Evolutionary conservation across 2,329 filamentous ascomycete genomes (phyloP), one percentile per base, ranked within the genome.

Genomic region (Arthrobotrys entomopaga): DNA sequence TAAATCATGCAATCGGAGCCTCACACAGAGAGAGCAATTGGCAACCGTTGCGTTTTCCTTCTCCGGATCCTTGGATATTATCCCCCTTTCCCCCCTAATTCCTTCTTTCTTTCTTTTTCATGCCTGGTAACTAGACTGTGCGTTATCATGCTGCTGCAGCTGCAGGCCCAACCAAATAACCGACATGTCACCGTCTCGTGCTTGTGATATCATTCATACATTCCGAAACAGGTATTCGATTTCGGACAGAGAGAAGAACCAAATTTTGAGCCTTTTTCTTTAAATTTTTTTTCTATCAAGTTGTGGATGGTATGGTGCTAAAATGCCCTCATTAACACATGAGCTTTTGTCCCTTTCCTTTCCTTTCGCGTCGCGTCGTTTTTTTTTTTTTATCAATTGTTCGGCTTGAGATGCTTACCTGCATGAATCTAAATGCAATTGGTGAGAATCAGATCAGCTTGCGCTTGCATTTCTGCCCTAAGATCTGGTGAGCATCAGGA

Each of bases 181-280:
- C 70, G 63, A 74, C 70, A 74, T 67, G 70, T 74, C 70, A 74
- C 63, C 63, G 70, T 74, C 63, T 74, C 70, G 24, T 74, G 70
- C 70, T 74, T 74, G 70, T 74, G 70, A 74, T 67, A 66, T 65
- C 49, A 72, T 72, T 42, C 29, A 40, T 48, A 40, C 24, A 50
- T 61, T 43, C 43, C 58, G 43, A 48, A 38, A 50, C 7, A 53
- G 20, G 20, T 46, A 46, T n/a, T 34, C 8, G 6, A 46, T 5
- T 1, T 46, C 42, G 15, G 42, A 46, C n/a, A n/a, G n/a, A n/a
- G n/a, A n/a, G n/a, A n/a, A n/a, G n/a, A n/a, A n/a, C n/a, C n/a
- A n/a, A n/a, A n/a, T 15, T n/a, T 15, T 46, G 13, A 15, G 42
- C 6, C 42, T 46, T 46, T 46, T 19, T 46, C 34, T 34, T 26